These are phyloP conservation scores for Saccharomycopsis crataegensis DNA, from an alignment of 1,139 yeast genomes.

Conservation along the genomic window DNA sequence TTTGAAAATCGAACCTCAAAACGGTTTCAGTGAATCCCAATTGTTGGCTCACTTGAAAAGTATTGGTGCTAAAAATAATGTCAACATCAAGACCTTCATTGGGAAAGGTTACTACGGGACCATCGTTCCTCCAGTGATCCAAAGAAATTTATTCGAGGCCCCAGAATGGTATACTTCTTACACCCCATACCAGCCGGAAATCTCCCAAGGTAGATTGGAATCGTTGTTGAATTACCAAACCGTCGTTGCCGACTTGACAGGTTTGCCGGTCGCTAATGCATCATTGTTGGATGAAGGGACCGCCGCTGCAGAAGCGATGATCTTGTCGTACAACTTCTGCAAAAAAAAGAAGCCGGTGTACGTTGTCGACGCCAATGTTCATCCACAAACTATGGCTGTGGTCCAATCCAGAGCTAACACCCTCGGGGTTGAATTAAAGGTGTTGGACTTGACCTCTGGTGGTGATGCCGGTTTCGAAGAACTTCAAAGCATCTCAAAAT, in stretches of 20 bases:
- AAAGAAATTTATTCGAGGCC: slow-evolving; percentile 81
- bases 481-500: slow-evolving; percentile 33
- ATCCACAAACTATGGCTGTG: slow-evolving; percentile 82
- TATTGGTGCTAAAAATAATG: slow-evolving; percentile 69
- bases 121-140: slow-evolving; percentile 82
- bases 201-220: slow-evolving; percentile 93
- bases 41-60: slow-evolving; percentile 61
- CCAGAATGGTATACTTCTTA: slow-evolving; percentile 99
- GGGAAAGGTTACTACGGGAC: slow-evolving; percentile 97
- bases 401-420: slow-evolving; percentile 72
- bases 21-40: slow-evolving; percentile 78
- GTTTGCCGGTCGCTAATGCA: slow-evolving; percentile 87
- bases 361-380: slow-evolving; percentile 69
- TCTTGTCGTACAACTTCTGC: slow-evolving; percentile 62
- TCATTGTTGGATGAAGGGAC: slow-evolving; percentile 94
- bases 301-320: slow-evolving; percentile 97
- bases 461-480: slow-evolving; percentile 38
- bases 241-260: slow-evolving; percentile 79
- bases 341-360: slow-evolving; percentile 63
- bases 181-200: slow-evolving; percentile 98
- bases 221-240: slow-evolving; percentile 88
- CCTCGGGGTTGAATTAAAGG: slow-evolving; percentile 57
- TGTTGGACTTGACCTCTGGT: slow-evolving; percentile 43
- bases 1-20: slow-evolving; percentile 43
- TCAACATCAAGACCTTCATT: slow-evolving; percentile 61